Conservation (phyloP, 2,329 filamentous ascomycete genomes). For the Microascus cirrosus region DNA sequence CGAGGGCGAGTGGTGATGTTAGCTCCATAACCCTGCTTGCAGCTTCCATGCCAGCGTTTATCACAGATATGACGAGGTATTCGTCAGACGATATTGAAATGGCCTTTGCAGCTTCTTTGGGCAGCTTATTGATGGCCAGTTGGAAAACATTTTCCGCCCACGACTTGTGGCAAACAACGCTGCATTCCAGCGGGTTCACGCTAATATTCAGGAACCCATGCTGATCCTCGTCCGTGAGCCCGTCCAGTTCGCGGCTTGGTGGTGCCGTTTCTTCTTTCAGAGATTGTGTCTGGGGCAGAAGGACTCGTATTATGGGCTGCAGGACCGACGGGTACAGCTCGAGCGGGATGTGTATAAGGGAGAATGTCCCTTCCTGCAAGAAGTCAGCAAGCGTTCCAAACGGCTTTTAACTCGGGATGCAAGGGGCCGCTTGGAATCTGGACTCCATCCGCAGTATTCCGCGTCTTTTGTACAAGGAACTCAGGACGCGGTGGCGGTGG, state of each 20-base stretch:
- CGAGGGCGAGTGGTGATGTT: conserved; percentile 80
- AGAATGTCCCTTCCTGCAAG: conserved; percentile 70
- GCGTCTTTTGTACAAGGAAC: neutral
- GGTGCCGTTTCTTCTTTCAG: conserved; percentile 12
- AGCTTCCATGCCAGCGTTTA: conserved; percentile 80
- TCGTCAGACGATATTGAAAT: conserved; percentile 72
- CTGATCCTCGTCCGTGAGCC: conserved; percentile 37
- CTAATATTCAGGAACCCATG: conserved; percentile 90
- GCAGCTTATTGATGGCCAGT: conserved; percentile 55
- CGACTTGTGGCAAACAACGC: conserved; percentile 72
- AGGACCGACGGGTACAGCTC: conserved; percentile 67
- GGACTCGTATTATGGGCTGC: conserved; percentile 75
- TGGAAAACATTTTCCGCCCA: conserved; percentile 67
- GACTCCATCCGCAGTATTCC: neutral
- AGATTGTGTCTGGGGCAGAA: conserved; percentile 54
- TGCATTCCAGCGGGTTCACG: conserved; percentile 85
- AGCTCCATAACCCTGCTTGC: conserved; percentile 85
- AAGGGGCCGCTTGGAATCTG: neutral
- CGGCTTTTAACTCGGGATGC: neutral
- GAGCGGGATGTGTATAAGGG: conserved; percentile 82
- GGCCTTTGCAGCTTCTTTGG: conserved; percentile 34
- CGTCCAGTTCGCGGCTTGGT: conserved; percentile 27
- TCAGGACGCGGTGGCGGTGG: neutral
- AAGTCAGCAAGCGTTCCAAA: conserved; percentile 17
- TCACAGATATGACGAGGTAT: conserved; percentile 82